These are phyloP conservation scores for Teunomyces aglyptinius DNA, from an alignment of 805 yeast genomes.

Conservation along the genomic window DNA sequence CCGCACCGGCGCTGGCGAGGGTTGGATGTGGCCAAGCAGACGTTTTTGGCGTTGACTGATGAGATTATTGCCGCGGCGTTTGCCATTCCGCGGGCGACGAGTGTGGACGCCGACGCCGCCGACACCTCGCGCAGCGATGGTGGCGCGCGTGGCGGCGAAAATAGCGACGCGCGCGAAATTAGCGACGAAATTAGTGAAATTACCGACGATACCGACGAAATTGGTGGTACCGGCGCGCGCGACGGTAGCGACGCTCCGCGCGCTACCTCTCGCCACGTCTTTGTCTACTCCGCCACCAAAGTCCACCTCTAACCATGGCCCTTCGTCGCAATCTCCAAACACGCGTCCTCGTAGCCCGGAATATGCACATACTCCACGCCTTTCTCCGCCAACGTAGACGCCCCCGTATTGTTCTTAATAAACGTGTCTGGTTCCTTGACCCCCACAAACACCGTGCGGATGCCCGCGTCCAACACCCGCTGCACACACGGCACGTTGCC, in stretches of 20 bases:
- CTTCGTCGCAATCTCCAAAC: constrained; percentile 64
- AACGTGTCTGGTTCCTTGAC: constrained; percentile 88
- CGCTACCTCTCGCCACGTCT: constrained; percentile 16
- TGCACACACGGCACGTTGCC: constrained; percentile 90
- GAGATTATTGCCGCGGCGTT: constrained; percentile 56
- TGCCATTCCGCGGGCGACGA: constrained; percentile 53
- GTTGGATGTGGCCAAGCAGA: constrained; percentile 28
- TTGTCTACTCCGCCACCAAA: constrained; percentile 37
- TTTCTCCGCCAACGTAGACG: constrained; percentile 46
- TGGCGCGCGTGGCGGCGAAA: too few species aligned
- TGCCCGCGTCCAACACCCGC: constrained; percentile 57
- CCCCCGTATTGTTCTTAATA: constrained; percentile 73
- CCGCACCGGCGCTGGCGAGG: not conserved
- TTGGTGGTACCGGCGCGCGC: not conserved
- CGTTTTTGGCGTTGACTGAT: constrained; percentile 48
- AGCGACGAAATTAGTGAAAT: too few species aligned
- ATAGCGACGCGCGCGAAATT: too few species aligned
- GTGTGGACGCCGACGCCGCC: constrained; percentile 17
- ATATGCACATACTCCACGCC: constrained; percentile 75
- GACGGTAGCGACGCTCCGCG: constrained; percentile 16
- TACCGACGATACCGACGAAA: constrained; percentile 1
- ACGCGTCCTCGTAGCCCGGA: constrained; percentile 76
- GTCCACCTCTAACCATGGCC: constrained; percentile 55
- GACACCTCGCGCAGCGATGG: too few species aligned
- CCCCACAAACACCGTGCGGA: constrained; percentile 84